Percentiles rank a stretch among this genome's conserved stretches.
phyloP scores from a whole-genome alignment of 768 basidiomycete species.

The Boletus sensibilis region DNA sequence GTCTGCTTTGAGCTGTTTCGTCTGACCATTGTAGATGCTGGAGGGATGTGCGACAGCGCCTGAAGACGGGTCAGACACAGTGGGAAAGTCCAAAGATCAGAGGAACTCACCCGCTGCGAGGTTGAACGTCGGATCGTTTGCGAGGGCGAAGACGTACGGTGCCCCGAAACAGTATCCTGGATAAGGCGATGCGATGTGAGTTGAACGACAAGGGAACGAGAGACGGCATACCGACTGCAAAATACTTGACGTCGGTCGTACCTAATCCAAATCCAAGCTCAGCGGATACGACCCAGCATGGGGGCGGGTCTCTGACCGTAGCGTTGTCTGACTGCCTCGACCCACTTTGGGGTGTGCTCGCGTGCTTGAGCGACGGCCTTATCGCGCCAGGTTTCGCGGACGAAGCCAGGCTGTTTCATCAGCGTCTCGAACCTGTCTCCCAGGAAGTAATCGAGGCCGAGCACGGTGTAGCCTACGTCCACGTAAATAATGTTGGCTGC shows the following conservation, averaged over 20 bases:
- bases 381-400: conserved; percentile 43
- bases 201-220: not conserved
- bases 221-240: conserved; percentile 40
- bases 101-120: conserved; percentile 44
- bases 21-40: not conserved
- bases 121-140: conserved; percentile 38
- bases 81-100: not conserved
- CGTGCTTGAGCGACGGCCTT: conserved; percentile 37
- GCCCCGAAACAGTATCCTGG: conserved; percentile 63
- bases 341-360: conserved; percentile 48
- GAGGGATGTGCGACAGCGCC: conserved; percentile 60
- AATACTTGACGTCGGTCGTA: conserved; percentile 38
- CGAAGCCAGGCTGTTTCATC: conserved; percentile 36
- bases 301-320: conserved; percentile 39
- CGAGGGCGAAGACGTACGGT: conserved; percentile 48
- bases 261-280: conserved; percentile 4
- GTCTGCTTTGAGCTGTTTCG: conserved; percentile 40
- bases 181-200: not conserved
- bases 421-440: conserved; percentile 51
- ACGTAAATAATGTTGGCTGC: not conserved
- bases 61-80: conserved; percentile 15
- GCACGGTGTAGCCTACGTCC: conserved; percentile 50
- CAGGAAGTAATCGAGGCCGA: conserved; percentile 64
- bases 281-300: conserved; percentile 8
- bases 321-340: conserved; percentile 45